Conservation (phyloP, 768 basidiomycete species). For the Tulasnella sp. region DNA sequence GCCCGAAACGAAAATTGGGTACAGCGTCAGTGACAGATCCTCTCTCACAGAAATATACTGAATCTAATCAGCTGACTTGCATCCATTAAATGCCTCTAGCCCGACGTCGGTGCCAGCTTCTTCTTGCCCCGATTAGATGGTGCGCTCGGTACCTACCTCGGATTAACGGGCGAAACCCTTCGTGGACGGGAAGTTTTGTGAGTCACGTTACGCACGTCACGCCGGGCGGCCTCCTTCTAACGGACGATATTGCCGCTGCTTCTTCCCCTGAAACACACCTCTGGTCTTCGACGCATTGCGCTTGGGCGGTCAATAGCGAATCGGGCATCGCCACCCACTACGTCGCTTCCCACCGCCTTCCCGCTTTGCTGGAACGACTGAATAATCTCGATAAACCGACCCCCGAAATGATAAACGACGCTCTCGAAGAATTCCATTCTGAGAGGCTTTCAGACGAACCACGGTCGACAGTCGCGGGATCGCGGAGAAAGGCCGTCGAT, state of each 20-base stretch:
- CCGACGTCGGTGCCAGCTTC: constrained; percentile 89
- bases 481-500: constrained; percentile 65
- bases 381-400: constrained; percentile 37
- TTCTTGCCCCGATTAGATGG: constrained; percentile 89
- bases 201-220: constrained; percentile 32
- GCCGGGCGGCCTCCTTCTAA: neutral
- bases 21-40: constrained; percentile 33
- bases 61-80: constrained; percentile 13
- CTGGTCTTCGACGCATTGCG: neutral
- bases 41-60: neutral
- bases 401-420: constrained; percentile 50
- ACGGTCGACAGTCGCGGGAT: neutral
- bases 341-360: constrained; percentile 67
- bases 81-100: constrained; percentile 32
- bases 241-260: constrained; percentile 8
- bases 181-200: constrained; percentile 80
- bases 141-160: constrained; percentile 87
- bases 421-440: constrained; percentile 54
- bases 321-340: constrained; percentile 93
- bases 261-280: neutral
- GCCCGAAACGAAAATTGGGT: constrained; percentile 94
- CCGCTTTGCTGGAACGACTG: constrained; percentile 61
- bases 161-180: constrained; percentile 65
- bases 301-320: constrained; percentile 45
- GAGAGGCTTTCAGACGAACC: constrained; percentile 37